Percentiles rank a stretch among this genome's conserved stretches.
Conservation (phyloP, 78 protist species). For the Salpingoeca rosetta region DNA sequence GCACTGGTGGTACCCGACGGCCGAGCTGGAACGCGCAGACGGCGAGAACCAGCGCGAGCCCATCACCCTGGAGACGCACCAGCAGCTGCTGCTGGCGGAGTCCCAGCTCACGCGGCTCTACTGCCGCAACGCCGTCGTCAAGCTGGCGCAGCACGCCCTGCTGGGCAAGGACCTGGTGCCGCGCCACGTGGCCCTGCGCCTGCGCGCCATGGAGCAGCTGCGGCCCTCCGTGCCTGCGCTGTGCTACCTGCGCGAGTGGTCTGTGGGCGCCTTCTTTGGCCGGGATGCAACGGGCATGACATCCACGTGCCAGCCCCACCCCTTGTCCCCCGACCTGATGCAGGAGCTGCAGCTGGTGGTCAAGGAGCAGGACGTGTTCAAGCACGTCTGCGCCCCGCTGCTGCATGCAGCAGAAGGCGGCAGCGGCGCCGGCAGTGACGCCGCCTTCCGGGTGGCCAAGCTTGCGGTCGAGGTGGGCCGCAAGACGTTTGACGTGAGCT, state of each 20-base stretch:
- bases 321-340: no score
- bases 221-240: background rate
- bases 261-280: background rate
- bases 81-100: background rate
- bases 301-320: no score
- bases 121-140: background rate
- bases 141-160: background rate
- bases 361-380: no score
- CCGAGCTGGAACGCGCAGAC: background rate
- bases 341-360: background rate
- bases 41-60: background rate
- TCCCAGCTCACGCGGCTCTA: background rate
- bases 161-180: background rate
- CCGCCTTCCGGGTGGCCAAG: background rate
- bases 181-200: background rate
- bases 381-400: background rate
- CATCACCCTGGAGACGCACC: background rate
- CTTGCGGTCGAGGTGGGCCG: background rate
- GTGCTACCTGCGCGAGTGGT: background rate
- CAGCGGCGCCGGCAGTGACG: background rate
- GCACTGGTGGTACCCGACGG: background rate
- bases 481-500: background rate
- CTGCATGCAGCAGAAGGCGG: no score
- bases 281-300: background rate
- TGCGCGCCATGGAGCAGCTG: background rate